A percentile compares a stretch with the other conserved stretches of the same genome.
These are phyloP conservation scores for Cladosporium sp. DNA, from an alignment of 2,329 filamentous ascomycete genomes.

Conservation along the genomic window DNA sequence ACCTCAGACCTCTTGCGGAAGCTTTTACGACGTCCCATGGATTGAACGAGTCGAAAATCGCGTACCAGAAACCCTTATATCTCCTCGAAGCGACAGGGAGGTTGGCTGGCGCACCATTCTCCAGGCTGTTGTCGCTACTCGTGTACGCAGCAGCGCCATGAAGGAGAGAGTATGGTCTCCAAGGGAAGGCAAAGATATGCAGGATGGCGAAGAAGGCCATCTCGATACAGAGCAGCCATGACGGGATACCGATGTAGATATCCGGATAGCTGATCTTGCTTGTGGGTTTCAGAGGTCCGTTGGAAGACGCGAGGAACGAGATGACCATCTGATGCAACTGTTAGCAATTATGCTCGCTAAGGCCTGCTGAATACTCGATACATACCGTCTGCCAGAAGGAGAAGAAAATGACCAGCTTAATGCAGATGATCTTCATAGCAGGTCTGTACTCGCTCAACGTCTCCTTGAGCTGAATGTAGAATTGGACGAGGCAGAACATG, in stretches of 20 bases:
- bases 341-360: slow-evolving; percentile 4
- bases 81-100: slow-evolving; percentile 6
- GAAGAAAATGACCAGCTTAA: slow-evolving; percentile 88
- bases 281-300: slow-evolving; percentile 60
- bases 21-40: slow-evolving; percentile 80
- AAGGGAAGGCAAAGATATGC: slow-evolving; percentile 80
- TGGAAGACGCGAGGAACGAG: slow-evolving; percentile 56
- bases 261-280: slow-evolving; percentile 65
- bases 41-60: slow-evolving; percentile 69
- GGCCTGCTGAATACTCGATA: no score
- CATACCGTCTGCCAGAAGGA: slow-evolving; percentile 75
- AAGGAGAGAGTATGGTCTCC: slow-evolving; percentile 59
- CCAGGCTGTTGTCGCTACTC: slow-evolving; percentile 20
- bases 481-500: slow-evolving; percentile 86
- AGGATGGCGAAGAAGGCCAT: slow-evolving; percentile 77
- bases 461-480: slow-evolving; percentile 71
- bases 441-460: slow-evolving; percentile 66
- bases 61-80: slow-evolving; percentile 63
- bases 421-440: slow-evolving; percentile 76
- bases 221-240: slow-evolving; percentile 73
- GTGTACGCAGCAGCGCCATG: slow-evolving; percentile 24
- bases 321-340: slow-evolving; percentile 47
- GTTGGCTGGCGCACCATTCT: slow-evolving; percentile 14
- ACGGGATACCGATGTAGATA: slow-evolving; percentile 75
- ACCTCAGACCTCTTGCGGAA: slow-evolving; percentile 70